phyloP scores from a whole-genome alignment of 2,329 filamentous ascomycete genomes.

The Neofusicoccum kwambonambiense region DNA sequence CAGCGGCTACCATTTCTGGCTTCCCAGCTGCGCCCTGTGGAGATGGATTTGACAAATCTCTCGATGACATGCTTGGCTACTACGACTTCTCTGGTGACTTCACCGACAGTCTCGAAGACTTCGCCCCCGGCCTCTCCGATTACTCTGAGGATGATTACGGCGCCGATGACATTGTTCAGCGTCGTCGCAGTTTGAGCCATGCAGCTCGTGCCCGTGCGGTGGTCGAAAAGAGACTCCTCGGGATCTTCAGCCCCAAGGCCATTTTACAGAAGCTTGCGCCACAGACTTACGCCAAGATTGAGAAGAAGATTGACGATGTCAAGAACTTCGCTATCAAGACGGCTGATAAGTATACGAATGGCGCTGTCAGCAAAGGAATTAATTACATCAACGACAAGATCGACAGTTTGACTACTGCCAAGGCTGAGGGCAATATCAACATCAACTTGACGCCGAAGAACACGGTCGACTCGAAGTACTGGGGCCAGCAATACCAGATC shows the following conservation, averaged over 20 bases:
- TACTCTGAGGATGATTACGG: not conserved
- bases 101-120: not conserved
- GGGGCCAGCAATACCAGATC: not conserved
- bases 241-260: not conserved
- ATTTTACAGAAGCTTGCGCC: not conserved
- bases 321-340: conserved; percentile 1
- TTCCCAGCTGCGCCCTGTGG: not conserved
- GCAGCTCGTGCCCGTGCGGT: not conserved
- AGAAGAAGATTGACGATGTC: not conserved
- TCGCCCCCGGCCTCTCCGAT: not conserved
- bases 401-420: not conserved
- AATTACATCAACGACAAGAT: conserved; percentile 4
- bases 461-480: conserved; percentile 9
- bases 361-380: not conserved
- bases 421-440: not conserved
- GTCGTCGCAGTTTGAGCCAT: not conserved
- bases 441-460: not conserved
- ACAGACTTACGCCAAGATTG: not conserved
- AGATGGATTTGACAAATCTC: not conserved
- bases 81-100: conserved; percentile 1
- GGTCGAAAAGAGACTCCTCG: not conserved
- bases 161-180: not conserved
- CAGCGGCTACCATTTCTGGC: conserved; percentile 1
- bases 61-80: conserved; percentile 1
- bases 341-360: not conserved